Evolutionary conservation across 352 stramenopile genomes (phyloP), one percentile per base, ranked within the genome.

Genomic region (Globisporangium spiculum): DNA sequence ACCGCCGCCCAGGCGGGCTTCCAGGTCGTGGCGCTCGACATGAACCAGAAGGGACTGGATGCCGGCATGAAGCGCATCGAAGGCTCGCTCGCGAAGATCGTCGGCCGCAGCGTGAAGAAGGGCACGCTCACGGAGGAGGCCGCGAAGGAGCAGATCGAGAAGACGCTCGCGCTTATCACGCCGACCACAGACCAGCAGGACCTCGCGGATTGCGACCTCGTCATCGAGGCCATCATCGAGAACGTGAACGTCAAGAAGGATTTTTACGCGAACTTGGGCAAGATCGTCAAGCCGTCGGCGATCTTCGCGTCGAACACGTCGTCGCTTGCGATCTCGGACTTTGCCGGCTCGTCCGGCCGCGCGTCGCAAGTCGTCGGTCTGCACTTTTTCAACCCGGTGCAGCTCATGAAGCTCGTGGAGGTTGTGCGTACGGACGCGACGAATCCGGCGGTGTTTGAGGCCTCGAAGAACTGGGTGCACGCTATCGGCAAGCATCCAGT

Each of bases 341-440:
- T 99, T 86, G 96, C 96, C 36, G 81, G 84, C 9, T 92, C 94
- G 56, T 98, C 91, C 5, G 94, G 94, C 36, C 81, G 97, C 46
- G 82, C 97, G 5, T 78, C 94, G 24, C 91, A 97, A 48, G 97
- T 99, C 72, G 90, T 99, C 0, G 96, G 97, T 3, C 81, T 99
- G n/a, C 97, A 99, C 76, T 99, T 99, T 78, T 99, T 99, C 85
- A 99, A 99, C 77, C 97, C 97, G 0, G 94, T 98, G 62, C 87
- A 94, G 63, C 75, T 97, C 34, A 97, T 98, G 92, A 96, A 96
- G 86, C 86, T 99, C 24, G 96, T 99, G 12, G 97, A 99, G 75
- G 97, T 99, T 24, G 92, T 99, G 65, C 73, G 83, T 41, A 98
- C 96, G n/a, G 86, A 98, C 22, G 75, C 89, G 24, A 99, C 97